Base-by-base conservation (phyloP, 106 monocot genomes). In the Allium fistulosum region DNA sequence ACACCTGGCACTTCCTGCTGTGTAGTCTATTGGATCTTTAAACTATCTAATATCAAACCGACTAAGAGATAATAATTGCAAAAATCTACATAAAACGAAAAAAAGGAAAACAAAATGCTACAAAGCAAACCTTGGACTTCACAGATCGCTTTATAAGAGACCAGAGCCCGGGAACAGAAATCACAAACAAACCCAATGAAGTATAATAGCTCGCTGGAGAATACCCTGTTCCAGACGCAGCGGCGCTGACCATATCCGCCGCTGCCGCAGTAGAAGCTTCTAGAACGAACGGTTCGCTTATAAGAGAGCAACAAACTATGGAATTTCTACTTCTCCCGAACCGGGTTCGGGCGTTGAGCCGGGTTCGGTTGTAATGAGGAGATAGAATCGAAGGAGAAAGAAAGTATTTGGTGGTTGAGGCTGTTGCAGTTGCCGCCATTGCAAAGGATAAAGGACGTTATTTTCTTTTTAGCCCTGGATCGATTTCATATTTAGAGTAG, bases 121-220 rank as follows among this genome's bases (percentile, higher is more conserved):
- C 47, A 46, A 46, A 13, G 22, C 4, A 9, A 8, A 95, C 91
- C 95, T 95, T 95, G 63, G 95, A 91, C 65, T 95, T 95, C 58
- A 91, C 95, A 27, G 95, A 95, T 61, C 95, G 87, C 74, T 95
- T 95, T 65, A 95, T 95, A 69, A 95, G 95, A 0, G 95, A 95
- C 95, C 95, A 95, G 13, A 95, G 84, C 2, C 95, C 95, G 1
- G 95, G 95, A 9, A 95, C 91, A 56, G 95, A 95, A 71, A 95
- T 91, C 49, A 95, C 91, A 76, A 95, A 95, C 17, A 95, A 84
- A 13, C 95, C 95, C 55, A 95, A 77, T 8, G 95, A 95, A 9
- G 95, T 95, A 78, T 95, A 95, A 77, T 95, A 95, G 80, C 95
- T 95, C 28, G 88, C 91, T 47, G 69, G 77, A 10, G 95, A 95